Evolutionary conservation across 2,329 filamentous ascomycete species (phyloP).

Genomic region (Neonectria coccinea): DNA sequence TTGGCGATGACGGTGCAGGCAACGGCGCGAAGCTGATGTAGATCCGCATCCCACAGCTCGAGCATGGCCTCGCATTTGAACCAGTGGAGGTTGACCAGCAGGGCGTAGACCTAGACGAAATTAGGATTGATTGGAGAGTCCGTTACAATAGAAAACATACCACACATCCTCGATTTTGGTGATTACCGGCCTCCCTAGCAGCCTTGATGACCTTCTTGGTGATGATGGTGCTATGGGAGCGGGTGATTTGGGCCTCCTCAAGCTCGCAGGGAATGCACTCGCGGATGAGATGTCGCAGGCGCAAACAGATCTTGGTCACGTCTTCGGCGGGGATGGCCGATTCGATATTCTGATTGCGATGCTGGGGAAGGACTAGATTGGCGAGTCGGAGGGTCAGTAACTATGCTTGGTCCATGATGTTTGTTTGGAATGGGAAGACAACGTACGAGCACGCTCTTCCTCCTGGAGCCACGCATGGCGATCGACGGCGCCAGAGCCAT

Average conservation of each 20-base stretch:
- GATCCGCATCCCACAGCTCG: slow-evolving; percentile 92
- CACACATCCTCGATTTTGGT: slow-evolving; percentile 81
- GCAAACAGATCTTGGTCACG: slow-evolving; percentile 90
- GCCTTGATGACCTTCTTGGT: slow-evolving; percentile 83
- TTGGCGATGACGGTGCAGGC: slow-evolving; percentile 96
- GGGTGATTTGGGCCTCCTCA: slow-evolving; percentile 78
- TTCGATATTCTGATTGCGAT: slow-evolving; percentile 67
- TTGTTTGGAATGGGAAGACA: neutral
- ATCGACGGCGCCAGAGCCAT: slow-evolving; percentile 34
- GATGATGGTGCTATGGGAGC: slow-evolving; percentile 86
- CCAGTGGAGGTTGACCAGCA: slow-evolving; percentile 78
- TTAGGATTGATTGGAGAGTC: neutral
- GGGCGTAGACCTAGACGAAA: slow-evolving; percentile 70
- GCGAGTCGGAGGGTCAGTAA: slow-evolving; percentile 9
- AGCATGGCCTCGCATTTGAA: slow-evolving; percentile 82
- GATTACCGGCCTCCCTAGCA: slow-evolving; percentile 83
- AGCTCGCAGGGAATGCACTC: slow-evolving; percentile 92
- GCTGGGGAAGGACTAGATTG: slow-evolving; percentile 72
- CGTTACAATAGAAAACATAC: slow-evolving; percentile 49
- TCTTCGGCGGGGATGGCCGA: slow-evolving; percentile 80
- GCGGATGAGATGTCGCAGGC: slow-evolving; percentile 91
- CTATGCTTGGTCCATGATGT: too few species aligned
- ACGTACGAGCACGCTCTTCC: slow-evolving; percentile 59
- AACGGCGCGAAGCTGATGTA: slow-evolving; percentile 81
- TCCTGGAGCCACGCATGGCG: slow-evolving; percentile 55